A percentile compares a stretch with the other conserved stretches of the same genome.
Evolutionary conservation across 352 stramenopile species (phyloP).

Genomic region (Phytophthora gonapodyides): DNA sequence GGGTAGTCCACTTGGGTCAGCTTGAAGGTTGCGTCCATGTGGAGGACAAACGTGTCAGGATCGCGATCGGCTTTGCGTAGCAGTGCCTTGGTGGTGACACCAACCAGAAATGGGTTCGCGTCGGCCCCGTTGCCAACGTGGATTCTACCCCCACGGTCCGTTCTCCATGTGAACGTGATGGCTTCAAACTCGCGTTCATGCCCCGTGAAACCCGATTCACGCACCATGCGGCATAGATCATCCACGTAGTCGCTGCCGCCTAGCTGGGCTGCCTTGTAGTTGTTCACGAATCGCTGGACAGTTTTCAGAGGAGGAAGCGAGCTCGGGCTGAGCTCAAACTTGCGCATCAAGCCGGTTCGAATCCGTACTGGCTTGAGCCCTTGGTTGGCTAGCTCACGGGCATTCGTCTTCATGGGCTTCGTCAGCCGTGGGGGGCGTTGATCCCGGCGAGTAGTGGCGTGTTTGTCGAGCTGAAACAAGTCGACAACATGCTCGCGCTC

Average conservation of each 20-base stretch:
- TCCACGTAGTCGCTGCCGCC: neutral
- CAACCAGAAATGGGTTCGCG: constrained; percentile 6
- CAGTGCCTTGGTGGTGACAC: constrained; percentile 4
- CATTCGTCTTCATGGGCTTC: neutral
- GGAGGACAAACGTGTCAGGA: neutral
- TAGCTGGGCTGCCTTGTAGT: neutral
- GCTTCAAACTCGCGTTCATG: neutral
- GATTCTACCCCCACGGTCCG: neutral
- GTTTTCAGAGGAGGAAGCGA: constrained; percentile 1
- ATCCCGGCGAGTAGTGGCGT: neutral
- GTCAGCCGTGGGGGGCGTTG: neutral
- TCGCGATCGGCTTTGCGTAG: no score
- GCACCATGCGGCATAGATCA: neutral
- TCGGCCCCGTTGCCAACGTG: constrained; percentile 2
- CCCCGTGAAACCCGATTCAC: neutral
- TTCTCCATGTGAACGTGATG: constrained; percentile 7
- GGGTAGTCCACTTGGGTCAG: neutral
- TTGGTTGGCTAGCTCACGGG: constrained; percentile 8
- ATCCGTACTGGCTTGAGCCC: constrained; percentile 2
- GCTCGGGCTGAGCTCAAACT: constrained; percentile 6
- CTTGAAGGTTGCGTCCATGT: constrained; percentile 1
- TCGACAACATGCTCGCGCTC: constrained; percentile 1
- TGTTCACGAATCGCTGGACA: constrained; percentile 5
- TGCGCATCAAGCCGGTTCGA: neutral
- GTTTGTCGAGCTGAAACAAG: neutral